Evolutionary conservation across 2,329 filamentous ascomycete species (phyloP).

Genomic region (Coniella lustricola): DNA sequence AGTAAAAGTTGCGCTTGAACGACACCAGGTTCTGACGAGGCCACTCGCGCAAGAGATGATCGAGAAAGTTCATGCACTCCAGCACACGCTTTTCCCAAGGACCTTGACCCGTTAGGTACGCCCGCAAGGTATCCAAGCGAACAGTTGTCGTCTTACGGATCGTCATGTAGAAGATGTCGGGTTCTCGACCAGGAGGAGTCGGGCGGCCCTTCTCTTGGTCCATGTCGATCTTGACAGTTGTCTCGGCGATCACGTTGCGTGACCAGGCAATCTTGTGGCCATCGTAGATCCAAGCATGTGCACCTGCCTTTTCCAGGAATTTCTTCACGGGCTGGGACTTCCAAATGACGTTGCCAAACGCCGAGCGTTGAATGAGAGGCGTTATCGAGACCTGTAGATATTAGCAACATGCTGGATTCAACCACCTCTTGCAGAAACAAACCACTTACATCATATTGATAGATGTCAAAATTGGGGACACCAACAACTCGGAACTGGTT

Average conservation of each 20-base stretch:
- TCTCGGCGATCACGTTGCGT: constrained; percentile 31
- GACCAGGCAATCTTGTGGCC: constrained; percentile 80
- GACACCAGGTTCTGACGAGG: constrained; percentile 60
- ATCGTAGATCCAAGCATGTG: constrained; percentile 62
- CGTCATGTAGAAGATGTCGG: constrained; percentile 51
- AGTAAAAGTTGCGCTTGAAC: constrained; percentile 81
- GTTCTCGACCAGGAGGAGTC: constrained; percentile 25
- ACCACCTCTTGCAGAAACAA: neutral
- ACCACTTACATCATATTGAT: constrained; percentile 81
- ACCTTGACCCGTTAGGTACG: constrained; percentile 56
- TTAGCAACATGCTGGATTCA: no score
- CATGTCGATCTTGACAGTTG: constrained; percentile 61
- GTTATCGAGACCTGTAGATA: no score
- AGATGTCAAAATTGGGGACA: constrained; percentile 56
- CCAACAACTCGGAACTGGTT: constrained; percentile 68
- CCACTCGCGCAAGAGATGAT: constrained; percentile 78
- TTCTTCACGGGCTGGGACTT: constrained; percentile 52
- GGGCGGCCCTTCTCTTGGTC: constrained; percentile 50
- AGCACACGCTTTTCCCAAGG: constrained; percentile 61
- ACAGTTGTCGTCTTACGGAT: constrained; percentile 62
- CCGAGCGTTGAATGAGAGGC: no score
- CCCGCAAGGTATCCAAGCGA: constrained; percentile 56
- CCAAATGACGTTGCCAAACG: constrained; percentile 70
- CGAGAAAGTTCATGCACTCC: constrained; percentile 79
- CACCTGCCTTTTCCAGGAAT: constrained; percentile 36